phyloP scores from a whole-genome alignment of 192 early-diverging fungal genomes.

The Backusella mclennaniae region DNA sequence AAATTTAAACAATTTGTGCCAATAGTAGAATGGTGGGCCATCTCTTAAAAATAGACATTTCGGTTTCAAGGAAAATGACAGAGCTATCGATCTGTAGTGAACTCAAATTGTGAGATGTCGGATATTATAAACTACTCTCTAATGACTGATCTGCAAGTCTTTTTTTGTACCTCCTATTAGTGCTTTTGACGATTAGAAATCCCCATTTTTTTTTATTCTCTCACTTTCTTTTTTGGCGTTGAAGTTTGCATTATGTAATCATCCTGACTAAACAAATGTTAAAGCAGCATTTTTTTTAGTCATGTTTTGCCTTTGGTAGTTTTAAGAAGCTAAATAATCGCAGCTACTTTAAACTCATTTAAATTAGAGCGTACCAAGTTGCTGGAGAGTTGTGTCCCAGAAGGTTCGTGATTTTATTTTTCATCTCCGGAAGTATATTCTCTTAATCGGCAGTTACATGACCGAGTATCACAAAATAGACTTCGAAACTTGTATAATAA shows the following conservation, averaged over 20 bases:
- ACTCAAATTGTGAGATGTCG: background rate
- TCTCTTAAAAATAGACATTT: constrained; percentile 8
- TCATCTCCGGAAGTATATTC: background rate
- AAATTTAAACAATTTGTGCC: background rate
- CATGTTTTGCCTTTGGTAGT: background rate
- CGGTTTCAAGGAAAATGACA: background rate
- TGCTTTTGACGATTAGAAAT: background rate
- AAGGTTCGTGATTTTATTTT: background rate
- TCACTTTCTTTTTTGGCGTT: background rate
- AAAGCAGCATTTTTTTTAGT: background rate
- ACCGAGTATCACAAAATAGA: background rate
- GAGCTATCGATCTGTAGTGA: background rate
- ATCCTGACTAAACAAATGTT: background rate
- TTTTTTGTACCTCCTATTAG: background rate
- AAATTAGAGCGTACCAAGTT: background rate
- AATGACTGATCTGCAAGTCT: background rate
- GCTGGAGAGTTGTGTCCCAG: background rate
- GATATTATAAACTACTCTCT: background rate
- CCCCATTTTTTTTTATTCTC: background rate
- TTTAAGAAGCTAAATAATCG: background rate
- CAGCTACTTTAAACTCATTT: background rate
- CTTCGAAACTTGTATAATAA: background rate
- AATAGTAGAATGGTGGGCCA: background rate
- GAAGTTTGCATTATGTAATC: background rate
- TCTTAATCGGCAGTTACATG: background rate